Evolutionary conservation across 129 eudicot genomes (phyloP).

Genomic region (Silybum marianum): DNA sequence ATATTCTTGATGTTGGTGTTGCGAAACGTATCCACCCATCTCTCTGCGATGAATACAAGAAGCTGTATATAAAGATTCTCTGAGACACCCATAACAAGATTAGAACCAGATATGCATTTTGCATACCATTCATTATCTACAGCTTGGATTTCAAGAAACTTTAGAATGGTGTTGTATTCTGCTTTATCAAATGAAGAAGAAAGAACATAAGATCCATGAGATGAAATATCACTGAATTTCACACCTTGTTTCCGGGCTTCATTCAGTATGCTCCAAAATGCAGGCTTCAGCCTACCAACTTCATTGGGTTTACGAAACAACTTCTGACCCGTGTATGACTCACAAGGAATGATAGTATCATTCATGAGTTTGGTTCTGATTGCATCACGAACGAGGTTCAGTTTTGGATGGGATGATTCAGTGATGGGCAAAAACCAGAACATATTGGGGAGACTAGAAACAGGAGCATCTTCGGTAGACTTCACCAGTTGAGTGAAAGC

Average conservation of each 20-base stretch:
- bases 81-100: constrained; percentile 44
- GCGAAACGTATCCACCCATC: constrained; percentile 40
- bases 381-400: constrained; percentile 38
- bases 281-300: constrained; percentile 45
- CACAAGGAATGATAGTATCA: constrained; percentile 48
- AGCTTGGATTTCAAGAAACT: constrained; percentile 38
- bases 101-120: constrained; percentile 47
- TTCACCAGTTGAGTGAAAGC: constrained; percentile 54
- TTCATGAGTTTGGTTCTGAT: constrained; percentile 34
- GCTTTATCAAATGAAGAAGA: constrained; percentile 41
- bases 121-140: constrained; percentile 59
- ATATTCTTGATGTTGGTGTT: constrained; percentile 27
- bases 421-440: constrained; percentile 46
- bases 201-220: constrained; percentile 44
- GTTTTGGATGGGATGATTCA: constrained; percentile 20
- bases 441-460: constrained; percentile 32
- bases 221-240: constrained; percentile 34
- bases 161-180: constrained; percentile 25
- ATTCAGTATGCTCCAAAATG: constrained; percentile 43
- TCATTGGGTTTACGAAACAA: constrained; percentile 49
- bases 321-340: constrained; percentile 46
- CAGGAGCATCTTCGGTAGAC: constrained; percentile 27
- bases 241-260: constrained; percentile 37
- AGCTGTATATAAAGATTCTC: constrained; percentile 48
- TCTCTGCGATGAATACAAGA: constrained; percentile 41